Base-by-base conservation (phyloP, 2,329 filamentous ascomycete species). In the Fusarium robinianum region DNA sequence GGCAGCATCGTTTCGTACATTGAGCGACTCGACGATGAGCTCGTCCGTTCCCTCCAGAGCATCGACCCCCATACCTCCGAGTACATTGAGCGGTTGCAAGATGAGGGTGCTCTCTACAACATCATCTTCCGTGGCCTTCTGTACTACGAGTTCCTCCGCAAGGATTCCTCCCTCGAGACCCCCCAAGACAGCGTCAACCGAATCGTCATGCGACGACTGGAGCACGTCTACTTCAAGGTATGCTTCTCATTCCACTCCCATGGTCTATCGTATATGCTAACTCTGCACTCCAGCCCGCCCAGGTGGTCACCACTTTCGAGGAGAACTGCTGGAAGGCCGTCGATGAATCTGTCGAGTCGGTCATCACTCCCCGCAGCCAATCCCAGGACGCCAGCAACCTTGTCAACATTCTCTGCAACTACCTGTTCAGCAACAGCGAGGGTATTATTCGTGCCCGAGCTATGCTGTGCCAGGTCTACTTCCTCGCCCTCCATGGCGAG, bases 381-480 rank as follows among this genome's bases (percentile, higher is more conserved):
- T 75, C 80, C 35, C 73, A 78, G 55, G 88, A 96, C 65, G 85
- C 90, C 49, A 73, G 80, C 50, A 76, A 79, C 38, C 83, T 99
- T 31, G 85, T 99, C 63, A 86, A 90, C 67, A 83, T 85, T 23
- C 86, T 99, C 39, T 96, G 90, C 83, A 90, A 87, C 69, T 96
- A 96, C 71, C 85, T 99, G 30, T 99, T 97, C 80, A 79, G 83
- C 69, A 78, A 96, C 76, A 95, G 90, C 68, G 91, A 96, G 66
- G 91, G 92, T 60, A 97, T 99, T 63, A 91, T 96, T 64, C 87
- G 92, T 56, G 95, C 92, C 48, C 86, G 94, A 48, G 92, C 94
- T 31, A 97, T 99, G 91, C 80, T 99, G 51, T 96, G 90, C 78
- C 90, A 97, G 73, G 94, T 99, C 53, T 99, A 99, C 78, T 96